Evolutionary conservation across 345 rosid species (phyloP), one percentile per base, ranked within the genome.

Genomic region (Lepidium didymum): DNA sequence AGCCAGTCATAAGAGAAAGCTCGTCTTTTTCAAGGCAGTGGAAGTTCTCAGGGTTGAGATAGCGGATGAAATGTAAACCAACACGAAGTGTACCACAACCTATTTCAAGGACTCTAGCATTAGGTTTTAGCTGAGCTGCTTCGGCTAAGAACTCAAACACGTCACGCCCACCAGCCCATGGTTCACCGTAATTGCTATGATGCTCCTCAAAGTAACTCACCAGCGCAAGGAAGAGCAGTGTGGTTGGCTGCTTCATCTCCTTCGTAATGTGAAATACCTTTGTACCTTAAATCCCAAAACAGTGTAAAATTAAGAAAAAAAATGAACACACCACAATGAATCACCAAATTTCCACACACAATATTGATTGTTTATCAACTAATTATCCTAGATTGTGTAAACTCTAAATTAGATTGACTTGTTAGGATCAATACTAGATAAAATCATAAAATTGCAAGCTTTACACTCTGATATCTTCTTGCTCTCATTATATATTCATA

Each of bases 111-210:
- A 90, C 97, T 34, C 46, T 83, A 5, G 90, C 83, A 12, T 64
- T 54, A 9, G 89, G 86, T 49, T 80, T 75, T 1, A 93, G 58
- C 43, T 68, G 69, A 34, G 79, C 47, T 51, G 92, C 63, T 61
- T 84, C 85, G 3, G 96, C 94, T 2, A 93, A 92, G 70, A 90
- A 93, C 77, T 93, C 98, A 47, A 93, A 90, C 63, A 93, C 91
- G 23, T 93, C 97, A 14, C 91, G 82, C 27, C 98, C 98, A 71
- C 97, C 97, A 0, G 94, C 97, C 98, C 98, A 93, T 1, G 97
- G 97, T 68, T 93, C 98, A 68, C 97, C 97, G 9, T 93, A 93
- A 77, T 93, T 84, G 78, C 98, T 88, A 51, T 93, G 98, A 69
- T 93, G 98, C 83, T 87, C 84, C 60, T 93, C 98, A 4, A 0